These are phyloP conservation scores for Ensete ventricosum DNA, from an alignment of 176 grass and related monocot genomes.

Conservation along the genomic window DNA sequence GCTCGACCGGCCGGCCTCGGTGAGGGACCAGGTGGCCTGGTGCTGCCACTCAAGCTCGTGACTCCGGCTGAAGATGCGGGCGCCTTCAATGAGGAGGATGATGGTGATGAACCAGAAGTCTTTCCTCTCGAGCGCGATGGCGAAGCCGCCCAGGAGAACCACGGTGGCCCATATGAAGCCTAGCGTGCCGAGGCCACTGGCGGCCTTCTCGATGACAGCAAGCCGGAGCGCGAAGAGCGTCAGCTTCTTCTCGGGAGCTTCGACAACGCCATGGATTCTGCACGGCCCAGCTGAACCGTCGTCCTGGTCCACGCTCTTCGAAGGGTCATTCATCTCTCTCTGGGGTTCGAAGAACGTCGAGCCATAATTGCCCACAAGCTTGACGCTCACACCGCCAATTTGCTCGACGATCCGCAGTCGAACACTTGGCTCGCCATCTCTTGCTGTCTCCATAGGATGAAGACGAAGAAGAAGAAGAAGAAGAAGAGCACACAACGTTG, in stretches of 20 bases:
- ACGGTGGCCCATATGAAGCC: conserved; percentile 25
- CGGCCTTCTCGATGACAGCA: conserved; percentile 20
- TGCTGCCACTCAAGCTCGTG: conserved; percentile 50
- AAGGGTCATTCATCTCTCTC: background rate
- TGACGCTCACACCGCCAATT: background rate
- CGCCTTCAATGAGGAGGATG: conserved; percentile 19
- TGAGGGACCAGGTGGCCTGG: conserved; percentile 78
- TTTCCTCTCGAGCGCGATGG: background rate
- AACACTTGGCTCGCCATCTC: background rate
- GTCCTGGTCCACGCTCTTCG: background rate
- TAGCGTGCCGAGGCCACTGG: conserved; percentile 14
- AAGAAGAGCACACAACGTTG: background rate
- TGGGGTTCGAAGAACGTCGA: conserved; percentile 20
- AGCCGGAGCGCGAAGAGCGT: conserved; percentile 17
- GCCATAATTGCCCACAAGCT: background rate
- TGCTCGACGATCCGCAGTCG: conserved; percentile 8
- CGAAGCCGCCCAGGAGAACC: conserved; percentile 21
- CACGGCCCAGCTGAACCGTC: background rate
- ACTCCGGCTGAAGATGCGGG: conserved; percentile 20
- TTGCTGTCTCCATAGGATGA: background rate
- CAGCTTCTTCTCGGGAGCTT: conserved; percentile 19
- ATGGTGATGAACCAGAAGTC: conserved; percentile 22
- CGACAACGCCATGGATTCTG: background rate
- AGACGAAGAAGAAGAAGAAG: too few relatives aligned
- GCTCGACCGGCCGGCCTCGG: conserved; percentile 37